Evolutionary conservation across 495 filamentous ascomycete genomes (phyloP), one percentile per base, ranked within the genome.

Genomic region (Filosporella fistucella): DNA sequence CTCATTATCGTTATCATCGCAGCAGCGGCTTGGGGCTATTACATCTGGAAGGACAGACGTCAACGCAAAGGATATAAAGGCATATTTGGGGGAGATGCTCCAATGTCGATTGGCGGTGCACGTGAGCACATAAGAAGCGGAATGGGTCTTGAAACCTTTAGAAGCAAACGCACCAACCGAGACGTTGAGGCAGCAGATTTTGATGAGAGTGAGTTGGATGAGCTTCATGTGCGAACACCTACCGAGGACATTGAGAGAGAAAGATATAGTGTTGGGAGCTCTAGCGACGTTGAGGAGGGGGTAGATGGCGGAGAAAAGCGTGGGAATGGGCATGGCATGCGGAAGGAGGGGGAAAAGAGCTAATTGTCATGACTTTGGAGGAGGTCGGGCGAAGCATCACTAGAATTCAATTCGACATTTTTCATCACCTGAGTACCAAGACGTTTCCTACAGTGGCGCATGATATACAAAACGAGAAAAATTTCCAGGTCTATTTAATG

Each of bases 171-270:
- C 23, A 62, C 58, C 3, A 52, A 45, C 30, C 61, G 70, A 22
- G 88, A 91, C 62, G 66, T 95, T 25, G 89, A 95, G 64, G 84
- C 86, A 13, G 84, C 72, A 11, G 89, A 91, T 61, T 97, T 93
- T 68, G 90, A 97, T 55, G 93, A 96, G 66, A 77, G 76, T 33
- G 88, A 95, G 62, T 59, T 96, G 26, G 88, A 95, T 60, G 80
- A 90, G 51, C 63, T 94, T 36, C 77, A 85, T 47, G 62, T 77
- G 18, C 54, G 49, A 14, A 75, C 68, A 22, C 74, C 71, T 13
- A 64, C 50, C 2, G 68, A 69, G 12, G 61, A 64, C 1, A 43
- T 56, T 13, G 57, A 56, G 4, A 23, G 39, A 25, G 59, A 60
- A n/a, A 67, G 63, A 33, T 85, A 84, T 56, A 80, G 74, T 56